A percentile compares a stretch with the other conserved stretches of the same genome.
Conservation (phyloP, 78 protist species). For the Ministeria vibrans region DNA sequence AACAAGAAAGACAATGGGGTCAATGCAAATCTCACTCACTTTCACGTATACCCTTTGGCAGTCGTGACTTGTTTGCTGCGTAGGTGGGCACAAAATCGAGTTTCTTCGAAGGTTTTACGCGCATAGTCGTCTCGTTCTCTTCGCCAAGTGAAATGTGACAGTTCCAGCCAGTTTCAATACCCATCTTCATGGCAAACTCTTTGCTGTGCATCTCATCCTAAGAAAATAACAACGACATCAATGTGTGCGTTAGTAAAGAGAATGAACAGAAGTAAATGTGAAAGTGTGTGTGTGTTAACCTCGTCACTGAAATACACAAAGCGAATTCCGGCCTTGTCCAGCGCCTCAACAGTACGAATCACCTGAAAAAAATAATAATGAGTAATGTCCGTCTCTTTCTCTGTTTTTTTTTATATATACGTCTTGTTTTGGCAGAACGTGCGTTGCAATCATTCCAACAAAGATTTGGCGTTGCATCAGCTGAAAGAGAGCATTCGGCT, state of each 20-base stretch:
- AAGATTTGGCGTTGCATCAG: neutral
- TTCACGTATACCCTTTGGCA: neutral
- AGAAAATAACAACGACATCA: too few relatives aligned
- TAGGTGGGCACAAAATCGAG: neutral
- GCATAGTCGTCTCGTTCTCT: neutral
- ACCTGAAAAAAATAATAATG: too few relatives aligned
- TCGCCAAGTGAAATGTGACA: constrained; percentile 24
- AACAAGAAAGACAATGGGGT: too few relatives aligned
- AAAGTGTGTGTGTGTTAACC: too few relatives aligned
- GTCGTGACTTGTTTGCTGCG: neutral
- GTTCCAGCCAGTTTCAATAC: constrained; percentile 46
- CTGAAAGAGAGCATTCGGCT: too few relatives aligned
- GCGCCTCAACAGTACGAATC: neutral
- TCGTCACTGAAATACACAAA: constrained; percentile 6
- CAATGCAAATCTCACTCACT: too few relatives aligned
- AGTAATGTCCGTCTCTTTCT: too few relatives aligned
- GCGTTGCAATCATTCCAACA: neutral
- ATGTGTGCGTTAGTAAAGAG: too few relatives aligned
- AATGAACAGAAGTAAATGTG: too few relatives aligned
- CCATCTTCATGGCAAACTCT: constrained; percentile 27
- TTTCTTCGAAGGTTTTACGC: neutral
- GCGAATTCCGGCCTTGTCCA: neutral
- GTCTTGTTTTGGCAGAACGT: neutral
- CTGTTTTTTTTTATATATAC: too few relatives aligned
- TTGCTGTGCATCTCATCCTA: neutral